phyloP scores from a whole-genome alignment of 2,329 filamentous ascomycete genomes.

The Phialophora macrospora region DNA sequence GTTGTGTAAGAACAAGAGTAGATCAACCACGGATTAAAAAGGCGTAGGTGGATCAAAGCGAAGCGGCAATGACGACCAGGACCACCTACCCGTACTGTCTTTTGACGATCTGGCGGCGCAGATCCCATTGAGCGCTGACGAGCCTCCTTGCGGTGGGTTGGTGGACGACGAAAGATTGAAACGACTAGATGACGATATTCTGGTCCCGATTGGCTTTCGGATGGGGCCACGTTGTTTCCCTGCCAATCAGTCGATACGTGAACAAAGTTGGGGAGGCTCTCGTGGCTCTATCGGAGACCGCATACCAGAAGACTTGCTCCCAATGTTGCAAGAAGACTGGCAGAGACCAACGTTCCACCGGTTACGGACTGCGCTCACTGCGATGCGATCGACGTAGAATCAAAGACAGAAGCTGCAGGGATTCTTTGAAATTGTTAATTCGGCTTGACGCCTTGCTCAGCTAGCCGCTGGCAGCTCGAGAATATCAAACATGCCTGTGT shows the following conservation, averaged over 20 bases:
- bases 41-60: not conserved
- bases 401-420: not conserved
- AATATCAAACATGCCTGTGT: slow-evolving; percentile 1
- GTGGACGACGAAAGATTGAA: not conserved
- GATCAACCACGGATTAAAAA: not conserved
- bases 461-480: slow-evolving; percentile 11
- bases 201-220: not conserved
- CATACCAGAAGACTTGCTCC: not conserved
- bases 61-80: not conserved
- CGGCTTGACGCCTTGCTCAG: not conserved
- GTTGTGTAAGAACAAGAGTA: not conserved
- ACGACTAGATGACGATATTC: slow-evolving; percentile 9
- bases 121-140: not conserved
- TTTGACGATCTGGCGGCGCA: not conserved
- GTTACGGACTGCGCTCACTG: not conserved
- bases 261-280: not conserved
- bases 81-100: not conserved
- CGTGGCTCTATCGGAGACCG: not conserved
- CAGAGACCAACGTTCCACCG: not conserved
- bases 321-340: not conserved
- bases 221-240: slow-evolving; percentile 4
- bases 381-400: not conserved
- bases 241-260: not conserved
- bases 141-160: not conserved
- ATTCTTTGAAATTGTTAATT: slow-evolving; percentile 4